Evolutionary conservation across 1,284 basidiomycete species (phyloP), one percentile per base, ranked within the genome.

Genomic region (Austroboletus niveus): DNA sequence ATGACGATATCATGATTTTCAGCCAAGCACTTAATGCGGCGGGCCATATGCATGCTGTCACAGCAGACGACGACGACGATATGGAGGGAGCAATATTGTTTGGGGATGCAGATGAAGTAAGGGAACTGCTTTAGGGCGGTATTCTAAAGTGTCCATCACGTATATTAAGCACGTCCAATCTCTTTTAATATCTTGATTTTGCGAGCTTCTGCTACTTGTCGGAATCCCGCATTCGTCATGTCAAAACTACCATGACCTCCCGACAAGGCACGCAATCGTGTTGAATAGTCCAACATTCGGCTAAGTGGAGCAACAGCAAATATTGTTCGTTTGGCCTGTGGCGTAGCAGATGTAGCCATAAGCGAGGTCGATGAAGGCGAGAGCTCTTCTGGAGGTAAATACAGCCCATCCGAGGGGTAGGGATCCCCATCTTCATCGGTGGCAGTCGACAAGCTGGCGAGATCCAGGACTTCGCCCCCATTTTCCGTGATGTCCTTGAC

Each of bases 191-290:
- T 90, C 60, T 90, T 87, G 51, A 76, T 50, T 63, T 77, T 81
- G 49, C 89, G 76, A 30, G 73, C 56, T 54, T 81, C 72, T 35
- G 77, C 76, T 2, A 91, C 89, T 53, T 74, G 68, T 60, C 75
- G 80, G 69, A 92, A 94, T 6, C 91, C 92, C 17, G 84, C 84
- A 51, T 80, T 80, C 35, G 73, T 70, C 85, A 91, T 90, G 62
- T 91, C 89, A 60, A 92, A 93, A 20, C 77, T 70, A 6, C 90
- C 92, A 62, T 89, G 83, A 2, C 92, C 92, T 41, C 88, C 92
- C 0, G 89, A 89, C 22, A 94, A 69, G 0, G 92, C 86, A 15
- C 92, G 82, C 46, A 94, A 68, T 27, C 90, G 78, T 47, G 76
- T 85, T 20, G 87, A 87, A 63, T 91, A 94, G 64, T 92, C 85